Conservation (phyloP, 2,329 filamentous ascomycete species). For the Ophiosphaerella herpotricha region DNA sequence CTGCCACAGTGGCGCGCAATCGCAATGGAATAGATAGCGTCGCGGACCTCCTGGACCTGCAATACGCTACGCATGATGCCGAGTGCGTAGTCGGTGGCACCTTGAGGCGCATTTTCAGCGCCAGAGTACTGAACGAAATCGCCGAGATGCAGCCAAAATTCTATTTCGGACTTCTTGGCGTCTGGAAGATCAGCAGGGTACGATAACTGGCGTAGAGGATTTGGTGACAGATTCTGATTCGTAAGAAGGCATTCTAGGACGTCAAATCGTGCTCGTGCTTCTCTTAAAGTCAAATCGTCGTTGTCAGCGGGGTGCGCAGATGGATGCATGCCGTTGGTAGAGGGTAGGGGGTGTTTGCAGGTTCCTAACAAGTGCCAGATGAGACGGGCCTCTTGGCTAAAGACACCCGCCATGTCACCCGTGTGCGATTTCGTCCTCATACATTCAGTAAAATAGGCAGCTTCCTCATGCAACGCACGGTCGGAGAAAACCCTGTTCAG, state of each 20-base stretch:
- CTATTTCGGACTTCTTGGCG: conserved; percentile 59
- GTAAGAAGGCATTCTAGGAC: conserved; percentile 78
- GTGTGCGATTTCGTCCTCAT: conserved; percentile 31
- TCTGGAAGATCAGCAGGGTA: conserved; percentile 51
- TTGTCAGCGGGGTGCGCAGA: conserved; percentile 36
- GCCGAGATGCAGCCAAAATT: conserved; percentile 83
- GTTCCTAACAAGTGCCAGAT: conserved; percentile 64
- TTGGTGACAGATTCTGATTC: conserved; percentile 66
- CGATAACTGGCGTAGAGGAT: conserved; percentile 60
- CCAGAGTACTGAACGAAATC: conserved; percentile 70
- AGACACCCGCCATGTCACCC: conserved; percentile 42
- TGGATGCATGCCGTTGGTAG: conserved; percentile 49
- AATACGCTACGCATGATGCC: conserved; percentile 70
- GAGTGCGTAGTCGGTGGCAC: conserved; percentile 69
- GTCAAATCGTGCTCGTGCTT: conserved; percentile 68
- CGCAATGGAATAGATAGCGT: conserved; percentile 87
- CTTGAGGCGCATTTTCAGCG: conserved; percentile 61
- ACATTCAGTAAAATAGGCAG: conserved; percentile 40
- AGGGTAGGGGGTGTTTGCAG: conserved; percentile 49
- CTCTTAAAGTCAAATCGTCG: conserved; percentile 66
- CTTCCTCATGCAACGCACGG: conserved; percentile 41
- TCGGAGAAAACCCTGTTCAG: conserved; percentile 57
- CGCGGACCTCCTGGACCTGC: conserved; percentile 81
- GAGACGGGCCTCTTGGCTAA: conserved; percentile 63
- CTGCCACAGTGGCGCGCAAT: conserved; percentile 76